phyloP scores from a whole-genome alignment of 306 rosid species.

The Dryas drummondii region DNA sequence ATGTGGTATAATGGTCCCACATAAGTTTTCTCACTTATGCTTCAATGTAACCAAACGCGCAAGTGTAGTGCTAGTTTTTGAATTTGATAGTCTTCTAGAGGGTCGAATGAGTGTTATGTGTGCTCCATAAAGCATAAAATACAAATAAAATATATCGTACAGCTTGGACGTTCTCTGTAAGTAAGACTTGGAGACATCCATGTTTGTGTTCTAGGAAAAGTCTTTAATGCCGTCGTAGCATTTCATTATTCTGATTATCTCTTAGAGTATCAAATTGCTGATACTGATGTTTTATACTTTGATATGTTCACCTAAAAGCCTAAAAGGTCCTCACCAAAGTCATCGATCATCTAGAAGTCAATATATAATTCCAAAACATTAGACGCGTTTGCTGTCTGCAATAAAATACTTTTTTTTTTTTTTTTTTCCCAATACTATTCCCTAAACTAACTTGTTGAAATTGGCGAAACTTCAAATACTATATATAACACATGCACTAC shows the following conservation, averaged over 20 bases:
- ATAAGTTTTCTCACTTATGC: too few species aligned
- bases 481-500: neutral
- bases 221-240: neutral
- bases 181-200: neutral
- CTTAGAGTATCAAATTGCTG: too few species aligned
- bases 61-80: too few species aligned
- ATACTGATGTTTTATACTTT: neutral
- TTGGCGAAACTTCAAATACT: neutral
- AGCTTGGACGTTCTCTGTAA: too few species aligned
- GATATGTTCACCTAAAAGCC: neutral
- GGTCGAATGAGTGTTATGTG: too few species aligned
- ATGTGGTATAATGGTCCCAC: too few species aligned
- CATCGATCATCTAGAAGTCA: constrained; percentile 12
- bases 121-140: too few species aligned
- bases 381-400: neutral
- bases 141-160: too few species aligned
- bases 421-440: neutral
- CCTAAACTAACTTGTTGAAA: neutral
- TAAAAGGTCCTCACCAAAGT: neutral
- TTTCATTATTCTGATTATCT: neutral
- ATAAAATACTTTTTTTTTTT: too few species aligned
- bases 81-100: too few species aligned
- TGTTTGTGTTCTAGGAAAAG: neutral
- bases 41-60: too few species aligned
- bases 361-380: neutral